Evolutionary conservation across 2,329 filamentous ascomycete genomes (phyloP).

Genomic region (Lizonia empirigonia): DNA sequence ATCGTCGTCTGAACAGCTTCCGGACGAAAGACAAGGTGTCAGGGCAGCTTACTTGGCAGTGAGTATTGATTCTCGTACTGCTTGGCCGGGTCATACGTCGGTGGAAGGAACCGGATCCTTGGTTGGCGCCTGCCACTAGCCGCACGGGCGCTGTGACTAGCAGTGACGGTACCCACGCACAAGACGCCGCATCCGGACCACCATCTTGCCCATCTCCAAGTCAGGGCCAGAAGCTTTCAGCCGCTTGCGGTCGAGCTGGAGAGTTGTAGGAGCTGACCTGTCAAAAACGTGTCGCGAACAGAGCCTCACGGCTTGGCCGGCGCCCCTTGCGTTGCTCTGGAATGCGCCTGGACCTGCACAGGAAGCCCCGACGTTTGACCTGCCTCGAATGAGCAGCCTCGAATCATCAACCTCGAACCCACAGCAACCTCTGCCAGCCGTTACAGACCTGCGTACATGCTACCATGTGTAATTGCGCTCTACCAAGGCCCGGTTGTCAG

Average conservation of each 20-base stretch:
- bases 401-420: background rate
- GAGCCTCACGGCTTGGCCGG: slow-evolving; percentile 13
- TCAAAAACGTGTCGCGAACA: slow-evolving; percentile 12
- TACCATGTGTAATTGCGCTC: background rate
- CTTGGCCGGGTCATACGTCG: slow-evolving; percentile 7
- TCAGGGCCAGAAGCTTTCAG: background rate
- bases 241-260: slow-evolving; percentile 10
- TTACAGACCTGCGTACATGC: background rate
- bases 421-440: background rate
- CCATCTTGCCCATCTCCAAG: background rate
- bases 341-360: slow-evolving; percentile 16
- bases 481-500: background rate
- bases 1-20: slow-evolving; percentile 2
- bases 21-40: slow-evolving; percentile 5
- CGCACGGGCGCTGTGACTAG: slow-evolving; percentile 3
- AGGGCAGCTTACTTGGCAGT: slow-evolving; percentile 8
- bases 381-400: slow-evolving; percentile 2
- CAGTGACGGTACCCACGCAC: slow-evolving; percentile 5
- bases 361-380: slow-evolving; percentile 4
- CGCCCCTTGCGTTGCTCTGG: slow-evolving; percentile 13
- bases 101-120: slow-evolving; percentile 14
- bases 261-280: slow-evolving; percentile 4
- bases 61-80: slow-evolving; percentile 15
- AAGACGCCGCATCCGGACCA: slow-evolving; percentile 11
- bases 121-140: slow-evolving; percentile 7